phyloP scores from a whole-genome alignment of 768 basidiomycete genomes.

The Trametes villosa region DNA sequence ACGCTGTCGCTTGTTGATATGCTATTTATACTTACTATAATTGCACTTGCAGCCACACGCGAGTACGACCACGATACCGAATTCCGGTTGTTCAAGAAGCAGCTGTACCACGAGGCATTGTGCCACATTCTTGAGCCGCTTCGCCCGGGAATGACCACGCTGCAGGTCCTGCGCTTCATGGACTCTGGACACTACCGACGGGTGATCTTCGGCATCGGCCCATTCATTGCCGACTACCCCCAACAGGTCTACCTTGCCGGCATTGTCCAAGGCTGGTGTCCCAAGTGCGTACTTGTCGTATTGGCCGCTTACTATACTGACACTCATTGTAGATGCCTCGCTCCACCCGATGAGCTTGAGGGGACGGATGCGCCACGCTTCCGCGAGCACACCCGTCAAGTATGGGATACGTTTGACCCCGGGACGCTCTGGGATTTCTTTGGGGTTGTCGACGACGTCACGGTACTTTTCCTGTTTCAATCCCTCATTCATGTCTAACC shows the following conservation, averaged over 20 bases:
- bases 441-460: constrained; percentile 32
- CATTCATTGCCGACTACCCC: constrained; percentile 44
- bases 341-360: background rate
- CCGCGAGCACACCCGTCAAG: constrained; percentile 24
- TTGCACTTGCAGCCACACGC: background rate
- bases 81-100: constrained; percentile 20
- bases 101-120: constrained; percentile 26
- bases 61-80: background rate
- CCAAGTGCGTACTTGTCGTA: constrained; percentile 22
- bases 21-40: background rate
- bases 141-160: constrained; percentile 14
- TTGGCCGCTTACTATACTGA: no score
- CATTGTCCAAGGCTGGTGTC: constrained; percentile 37
- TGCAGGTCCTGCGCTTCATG: constrained; percentile 33
- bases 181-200: constrained; percentile 42
- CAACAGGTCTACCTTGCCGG: constrained; percentile 39
- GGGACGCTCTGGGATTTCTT: constrained; percentile 32
- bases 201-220: constrained; percentile 37
- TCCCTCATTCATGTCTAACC: no score
- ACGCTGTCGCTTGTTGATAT: background rate
- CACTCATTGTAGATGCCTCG: background rate
- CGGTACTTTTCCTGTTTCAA: constrained; percentile 21
- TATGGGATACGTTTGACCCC: background rate
- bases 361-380: background rate
- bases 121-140: constrained; percentile 14